Evolutionary conservation across 73 alveolate species (phyloP).

Genomic region (Paramecium tetraurelia): DNA sequence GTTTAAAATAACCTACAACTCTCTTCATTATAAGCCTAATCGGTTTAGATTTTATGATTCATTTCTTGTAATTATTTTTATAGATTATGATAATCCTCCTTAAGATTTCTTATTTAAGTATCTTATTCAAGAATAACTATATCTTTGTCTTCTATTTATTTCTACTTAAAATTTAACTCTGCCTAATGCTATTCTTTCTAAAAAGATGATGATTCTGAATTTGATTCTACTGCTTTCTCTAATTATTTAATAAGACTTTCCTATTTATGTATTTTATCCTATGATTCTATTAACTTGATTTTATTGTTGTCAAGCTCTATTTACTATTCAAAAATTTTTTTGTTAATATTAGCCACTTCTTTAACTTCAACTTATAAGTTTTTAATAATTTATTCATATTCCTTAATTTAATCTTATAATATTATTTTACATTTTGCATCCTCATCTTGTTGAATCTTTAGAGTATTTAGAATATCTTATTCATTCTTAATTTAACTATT

Average conservation of each 20-base stretch:
- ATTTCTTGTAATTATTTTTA: background rate
- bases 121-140: background rate
- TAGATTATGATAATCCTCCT: background rate
- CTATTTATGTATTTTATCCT: background rate
- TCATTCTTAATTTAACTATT: background rate
- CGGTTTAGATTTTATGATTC: too few relatives aligned
- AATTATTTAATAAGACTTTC: background rate
- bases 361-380: background rate
- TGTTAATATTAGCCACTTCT: background rate
- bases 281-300: background rate
- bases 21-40: background rate
- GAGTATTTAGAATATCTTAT: background rate
- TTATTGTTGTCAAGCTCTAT: background rate
- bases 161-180: background rate
- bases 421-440: background rate
- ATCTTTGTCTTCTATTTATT: background rate
- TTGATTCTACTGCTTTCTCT: background rate
- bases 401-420: background rate
- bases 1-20: background rate
- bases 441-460: background rate
- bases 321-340: background rate
- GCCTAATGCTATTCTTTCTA: background rate
- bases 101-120: background rate
- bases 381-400: background rate
- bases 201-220: background rate